A percentile compares a stretch with the other conserved stretches of the same genome.
phyloP scores from a whole-genome alignment of 73 alveolate species.

The Paramecium tetraurelia region DNA sequence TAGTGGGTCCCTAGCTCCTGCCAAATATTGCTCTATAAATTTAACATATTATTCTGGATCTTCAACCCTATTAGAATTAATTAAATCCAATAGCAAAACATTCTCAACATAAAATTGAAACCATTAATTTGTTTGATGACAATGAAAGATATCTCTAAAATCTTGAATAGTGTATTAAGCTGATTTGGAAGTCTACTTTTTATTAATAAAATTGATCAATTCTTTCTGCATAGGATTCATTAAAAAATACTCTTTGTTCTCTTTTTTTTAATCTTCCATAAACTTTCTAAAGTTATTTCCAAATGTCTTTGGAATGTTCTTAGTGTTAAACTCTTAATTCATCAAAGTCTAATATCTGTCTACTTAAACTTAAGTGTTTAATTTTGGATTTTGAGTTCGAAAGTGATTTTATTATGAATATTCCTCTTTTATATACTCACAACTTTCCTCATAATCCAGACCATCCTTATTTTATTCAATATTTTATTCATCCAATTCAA shows the following conservation, averaged over 20 bases:
- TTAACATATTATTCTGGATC: neutral
- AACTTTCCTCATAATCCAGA: neutral
- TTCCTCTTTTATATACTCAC: neutral
- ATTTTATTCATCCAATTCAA: neutral
- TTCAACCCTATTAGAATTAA: neutral
- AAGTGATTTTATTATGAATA: neutral
- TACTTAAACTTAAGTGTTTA: neutral
- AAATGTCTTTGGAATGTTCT: constrained; percentile 10
- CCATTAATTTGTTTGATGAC: neutral
- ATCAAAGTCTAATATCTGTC: neutral
- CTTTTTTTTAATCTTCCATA: neutral
- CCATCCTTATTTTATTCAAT: too few species aligned
- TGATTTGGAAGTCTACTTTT: neutral
- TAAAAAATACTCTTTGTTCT: neutral
- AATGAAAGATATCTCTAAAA: neutral
- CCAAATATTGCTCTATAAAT: constrained; percentile 2
- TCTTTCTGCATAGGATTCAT: neutral
- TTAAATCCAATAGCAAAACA: neutral
- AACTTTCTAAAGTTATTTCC: constrained; percentile 9
- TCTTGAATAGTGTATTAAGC: neutral
- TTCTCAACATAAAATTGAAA: neutral
- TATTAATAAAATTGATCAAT: neutral
- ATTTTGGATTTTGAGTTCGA: neutral
- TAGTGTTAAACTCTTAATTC: neutral
- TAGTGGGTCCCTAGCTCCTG: neutral